A percentile compares a stretch with the other conserved stretches of the same genome.
Evolutionary conservation across 140 eudicot genomes (phyloP).

Genomic region (Oenanthe javanica): DNA sequence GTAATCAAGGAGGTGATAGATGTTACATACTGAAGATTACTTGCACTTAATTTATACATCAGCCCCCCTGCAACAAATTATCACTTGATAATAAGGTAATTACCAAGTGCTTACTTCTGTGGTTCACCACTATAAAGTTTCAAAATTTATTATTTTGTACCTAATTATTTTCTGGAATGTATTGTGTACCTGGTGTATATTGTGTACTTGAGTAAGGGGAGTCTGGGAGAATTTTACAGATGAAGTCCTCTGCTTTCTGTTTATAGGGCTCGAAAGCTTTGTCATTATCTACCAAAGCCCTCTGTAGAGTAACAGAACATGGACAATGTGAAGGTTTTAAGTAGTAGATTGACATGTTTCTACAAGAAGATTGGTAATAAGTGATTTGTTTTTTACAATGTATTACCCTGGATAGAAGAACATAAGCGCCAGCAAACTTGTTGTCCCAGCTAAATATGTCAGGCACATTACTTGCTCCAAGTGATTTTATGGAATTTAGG

Average conservation of each 20-base stretch:
- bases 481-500: slow-evolving; percentile 38
- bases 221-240: slow-evolving; percentile 75
- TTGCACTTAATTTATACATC: slow-evolving; percentile 60
- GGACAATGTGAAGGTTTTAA: background rate
- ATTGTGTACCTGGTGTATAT: slow-evolving; percentile 57
- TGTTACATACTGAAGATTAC: slow-evolving; percentile 86
- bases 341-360: background rate
- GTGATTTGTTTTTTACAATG: background rate
- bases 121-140: background rate
- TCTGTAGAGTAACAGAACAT: slow-evolving; percentile 22
- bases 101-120: background rate
- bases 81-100: no score
- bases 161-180: background rate
- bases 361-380: background rate
- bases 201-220: slow-evolving; percentile 80
- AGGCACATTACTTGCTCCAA: slow-evolving; percentile 58
- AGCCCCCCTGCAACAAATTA: slow-evolving; percentile 55
- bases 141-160: background rate
- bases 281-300: slow-evolving; percentile 48
- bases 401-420: slow-evolving; percentile 73
- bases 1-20: slow-evolving; percentile 72
- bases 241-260: slow-evolving; percentile 75
- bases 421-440: slow-evolving; percentile 82
- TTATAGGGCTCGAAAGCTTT: slow-evolving; percentile 42
- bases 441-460: slow-evolving; percentile 95